Evolutionary conservation across 2,329 filamentous ascomycete genomes (phyloP).

Genomic region (Neocucurbitaria cava): DNA sequence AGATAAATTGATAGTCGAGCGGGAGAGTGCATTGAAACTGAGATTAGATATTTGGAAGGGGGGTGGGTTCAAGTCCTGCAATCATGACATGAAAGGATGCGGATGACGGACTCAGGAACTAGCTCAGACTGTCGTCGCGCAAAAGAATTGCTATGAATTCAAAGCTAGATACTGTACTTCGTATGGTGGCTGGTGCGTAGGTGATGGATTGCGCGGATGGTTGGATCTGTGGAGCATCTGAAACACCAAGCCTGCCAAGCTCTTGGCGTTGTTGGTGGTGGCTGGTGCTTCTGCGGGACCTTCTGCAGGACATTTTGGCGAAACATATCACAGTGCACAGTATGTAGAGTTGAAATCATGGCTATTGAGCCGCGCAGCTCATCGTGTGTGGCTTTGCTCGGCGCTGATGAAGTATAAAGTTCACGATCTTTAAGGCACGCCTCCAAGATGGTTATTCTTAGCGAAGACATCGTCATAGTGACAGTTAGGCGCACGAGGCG

Average conservation of each 20-base stretch:
- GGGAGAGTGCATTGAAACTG: too few species aligned
- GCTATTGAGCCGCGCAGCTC: too few species aligned
- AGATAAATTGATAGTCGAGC: neutral
- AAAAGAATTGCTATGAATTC: too few species aligned
- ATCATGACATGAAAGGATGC: too few species aligned
- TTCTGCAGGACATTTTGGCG: too few species aligned
- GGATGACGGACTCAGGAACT: too few species aligned
- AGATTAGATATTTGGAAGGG: too few species aligned
- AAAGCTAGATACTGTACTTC: too few species aligned
- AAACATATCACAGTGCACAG: too few species aligned
- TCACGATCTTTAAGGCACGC: neutral
- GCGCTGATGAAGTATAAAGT: neutral
- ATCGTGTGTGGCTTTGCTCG: neutral
- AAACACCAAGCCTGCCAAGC: slow-evolving; percentile 8
- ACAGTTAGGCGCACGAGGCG: slow-evolving; percentile 1
- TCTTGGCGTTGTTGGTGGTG: slow-evolving; percentile 7
- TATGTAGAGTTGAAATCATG: too few species aligned
- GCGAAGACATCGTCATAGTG: slow-evolving; percentile 1
- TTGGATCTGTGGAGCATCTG: too few species aligned
- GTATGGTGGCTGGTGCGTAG: slow-evolving; percentile 5
- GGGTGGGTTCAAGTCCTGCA: too few species aligned
- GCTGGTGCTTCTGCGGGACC: neutral
- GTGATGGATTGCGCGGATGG: slow-evolving; percentile 4
- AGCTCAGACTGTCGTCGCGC: neutral
- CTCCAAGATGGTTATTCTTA: neutral